Evolutionary conservation across 768 basidiomycete genomes (phyloP).

Genomic region (Podaxis mareebaensis): DNA sequence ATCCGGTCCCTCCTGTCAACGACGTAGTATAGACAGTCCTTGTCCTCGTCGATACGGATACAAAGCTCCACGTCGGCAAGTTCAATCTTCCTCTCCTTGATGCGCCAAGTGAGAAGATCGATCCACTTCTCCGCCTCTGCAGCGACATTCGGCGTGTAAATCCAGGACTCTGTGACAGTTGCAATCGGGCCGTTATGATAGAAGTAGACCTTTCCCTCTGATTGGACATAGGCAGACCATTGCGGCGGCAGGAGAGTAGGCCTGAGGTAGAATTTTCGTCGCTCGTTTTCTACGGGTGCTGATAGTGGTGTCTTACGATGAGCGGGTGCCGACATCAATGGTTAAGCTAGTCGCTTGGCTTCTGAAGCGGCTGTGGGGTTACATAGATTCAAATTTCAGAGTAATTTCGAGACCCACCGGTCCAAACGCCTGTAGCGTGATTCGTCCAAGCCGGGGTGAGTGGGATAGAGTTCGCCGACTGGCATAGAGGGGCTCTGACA

Average conservation of each 20-base stretch:
- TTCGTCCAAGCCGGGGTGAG: neutral
- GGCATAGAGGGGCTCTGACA: neutral
- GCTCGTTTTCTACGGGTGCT: no score
- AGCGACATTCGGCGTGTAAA: conserved; percentile 39
- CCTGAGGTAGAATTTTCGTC: conserved; percentile 23
- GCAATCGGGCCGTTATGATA: conserved; percentile 31
- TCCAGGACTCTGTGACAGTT: conserved; percentile 56
- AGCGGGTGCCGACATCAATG: neutral
- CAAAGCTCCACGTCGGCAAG: conserved; percentile 52
- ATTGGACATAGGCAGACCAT: conserved; percentile 55
- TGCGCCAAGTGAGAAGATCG: conserved; percentile 29
- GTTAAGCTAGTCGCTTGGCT: neutral
- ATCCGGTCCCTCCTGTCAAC: conserved; percentile 47
- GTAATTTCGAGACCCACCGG: neutral
- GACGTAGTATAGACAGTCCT: conserved; percentile 58
- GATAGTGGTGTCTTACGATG: neutral
- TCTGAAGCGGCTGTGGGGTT: neutral
- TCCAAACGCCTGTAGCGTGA: neutral
- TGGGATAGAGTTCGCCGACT: neutral
- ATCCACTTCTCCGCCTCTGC: conserved; percentile 39
- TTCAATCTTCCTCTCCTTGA: conserved; percentile 31
- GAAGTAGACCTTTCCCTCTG: conserved; percentile 64
- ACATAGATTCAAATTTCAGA: no score
- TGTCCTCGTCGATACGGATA: conserved; percentile 42
- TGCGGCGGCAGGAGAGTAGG: conserved; percentile 45